Conservation (phyloP, 179 eudicot genomes). For the Nepenthes alata region DNA sequence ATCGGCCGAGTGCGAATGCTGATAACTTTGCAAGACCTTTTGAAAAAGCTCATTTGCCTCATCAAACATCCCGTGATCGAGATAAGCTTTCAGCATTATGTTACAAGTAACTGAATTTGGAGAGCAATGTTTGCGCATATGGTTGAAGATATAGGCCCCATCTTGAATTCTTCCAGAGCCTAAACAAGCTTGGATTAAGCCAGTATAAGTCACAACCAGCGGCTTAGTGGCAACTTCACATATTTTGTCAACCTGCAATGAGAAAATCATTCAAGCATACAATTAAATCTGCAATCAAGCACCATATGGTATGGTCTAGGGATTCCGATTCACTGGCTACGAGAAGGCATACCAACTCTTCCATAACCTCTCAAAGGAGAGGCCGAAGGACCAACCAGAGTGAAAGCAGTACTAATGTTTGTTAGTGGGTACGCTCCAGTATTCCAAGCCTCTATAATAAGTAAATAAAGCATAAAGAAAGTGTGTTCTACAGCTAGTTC, state of each 20-base stretch:
- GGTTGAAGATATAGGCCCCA: constrained; percentile 53
- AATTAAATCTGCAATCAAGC: no score
- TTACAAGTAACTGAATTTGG: constrained; percentile 78
- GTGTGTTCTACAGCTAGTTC: background rate
- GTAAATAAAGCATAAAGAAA: no score
- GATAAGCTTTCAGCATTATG: constrained; percentile 65
- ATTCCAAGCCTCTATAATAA: no score
- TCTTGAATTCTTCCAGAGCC: constrained; percentile 42
- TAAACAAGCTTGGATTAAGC: constrained; percentile 76
- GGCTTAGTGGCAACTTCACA: constrained; percentile 87
- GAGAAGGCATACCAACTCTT: no score
- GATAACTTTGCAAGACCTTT: constrained; percentile 25
- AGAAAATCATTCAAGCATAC: background rate
- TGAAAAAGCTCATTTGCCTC: constrained; percentile 58
- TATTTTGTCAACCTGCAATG: constrained; percentile 67
- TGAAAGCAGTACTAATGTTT: no score
- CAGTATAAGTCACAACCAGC: constrained; percentile 82
- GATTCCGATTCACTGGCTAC: no score
- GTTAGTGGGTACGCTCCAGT: no score
- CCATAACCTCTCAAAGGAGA: no score
- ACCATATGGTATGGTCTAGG: no score
- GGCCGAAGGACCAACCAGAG: no score
- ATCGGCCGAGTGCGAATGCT: constrained; percentile 14
- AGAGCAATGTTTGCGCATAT: constrained; percentile 72
- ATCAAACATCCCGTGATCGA: constrained; percentile 52